A percentile compares a stretch with the other conserved stretches of the same genome.
Conservation (phyloP, 345 rosid genomes). For the Eucalyptus regnans region DNA sequence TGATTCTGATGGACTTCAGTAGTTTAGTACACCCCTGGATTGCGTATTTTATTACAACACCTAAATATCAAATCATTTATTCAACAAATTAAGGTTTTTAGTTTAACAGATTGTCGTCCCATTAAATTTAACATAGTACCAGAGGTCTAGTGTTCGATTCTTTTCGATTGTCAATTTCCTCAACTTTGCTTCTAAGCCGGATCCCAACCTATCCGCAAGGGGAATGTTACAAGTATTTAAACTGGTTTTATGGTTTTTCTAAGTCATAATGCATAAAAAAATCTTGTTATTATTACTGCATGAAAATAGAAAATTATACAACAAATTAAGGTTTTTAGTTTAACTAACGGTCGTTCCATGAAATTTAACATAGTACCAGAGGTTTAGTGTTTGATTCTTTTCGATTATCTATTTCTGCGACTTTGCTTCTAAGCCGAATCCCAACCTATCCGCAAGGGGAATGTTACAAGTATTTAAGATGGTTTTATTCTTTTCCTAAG, state of each 20-base stretch:
- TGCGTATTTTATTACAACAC: not conserved
- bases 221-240: not conserved
- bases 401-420: not conserved
- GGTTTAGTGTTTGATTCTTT: not conserved
- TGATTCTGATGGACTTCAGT: not conserved
- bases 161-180: not conserved
- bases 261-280: too few relatives aligned
- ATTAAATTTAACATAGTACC: not conserved
- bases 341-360: not conserved
- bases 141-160: not conserved
- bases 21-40: not conserved
- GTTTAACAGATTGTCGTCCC: not conserved
- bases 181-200: not conserved
- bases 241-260: not conserved
- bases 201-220: not conserved
- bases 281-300: too few relatives aligned
- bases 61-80: not conserved
- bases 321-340: not conserved
- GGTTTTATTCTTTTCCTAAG: not conserved
- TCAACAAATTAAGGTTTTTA: not conserved
- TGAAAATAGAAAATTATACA: not conserved
- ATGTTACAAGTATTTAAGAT: not conserved
- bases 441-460: not conserved
- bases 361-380: not conserved
- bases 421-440: not conserved